Evolutionary conservation across 495 filamentous ascomycete species (phyloP).

Genomic region (Podospora bellae-mahoneyi): DNA sequence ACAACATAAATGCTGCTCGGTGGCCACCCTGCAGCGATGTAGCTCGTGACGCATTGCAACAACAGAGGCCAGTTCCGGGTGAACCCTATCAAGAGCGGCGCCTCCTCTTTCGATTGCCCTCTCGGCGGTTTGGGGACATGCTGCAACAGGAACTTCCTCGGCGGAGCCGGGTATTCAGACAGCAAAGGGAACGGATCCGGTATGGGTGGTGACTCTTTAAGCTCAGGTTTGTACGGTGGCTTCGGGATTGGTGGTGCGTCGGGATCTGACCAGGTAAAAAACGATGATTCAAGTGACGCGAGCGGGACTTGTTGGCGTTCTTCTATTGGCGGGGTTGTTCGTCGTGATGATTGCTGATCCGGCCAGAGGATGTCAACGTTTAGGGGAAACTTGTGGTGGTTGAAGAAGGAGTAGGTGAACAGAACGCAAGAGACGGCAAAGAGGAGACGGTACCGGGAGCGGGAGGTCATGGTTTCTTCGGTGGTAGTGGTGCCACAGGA

Average conservation of each 20-base stretch:
- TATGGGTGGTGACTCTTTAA: conserved; percentile 12
- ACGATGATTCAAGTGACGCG: conserved; percentile 10
- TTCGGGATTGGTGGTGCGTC: conserved; percentile 12
- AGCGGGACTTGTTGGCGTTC: conserved; percentile 16
- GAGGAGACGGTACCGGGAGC: conserved; percentile 22
- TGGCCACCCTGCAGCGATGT: conserved; percentile 61
- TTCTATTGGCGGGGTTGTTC: neutral
- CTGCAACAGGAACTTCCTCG: conserved; percentile 11
- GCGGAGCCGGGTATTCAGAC: conserved; percentile 15
- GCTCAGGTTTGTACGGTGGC: conserved; percentile 21
- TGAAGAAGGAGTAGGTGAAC: conserved; percentile 11
- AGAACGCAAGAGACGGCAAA: conserved; percentile 6
- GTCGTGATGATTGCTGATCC: neutral
- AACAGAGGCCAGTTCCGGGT: conserved; percentile 57
- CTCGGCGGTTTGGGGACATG: neutral
- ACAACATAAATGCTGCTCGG: conserved; percentile 56
- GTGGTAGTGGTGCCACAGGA: neutral
- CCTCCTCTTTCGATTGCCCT: conserved; percentile 21
- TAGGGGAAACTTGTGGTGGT: conserved; percentile 5
- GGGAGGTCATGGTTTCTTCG: neutral
- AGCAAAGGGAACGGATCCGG: conserved; percentile 30
- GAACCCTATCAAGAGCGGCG: conserved; percentile 58
- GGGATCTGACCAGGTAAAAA: conserved; percentile 21
- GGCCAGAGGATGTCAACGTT: neutral
- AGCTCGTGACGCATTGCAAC: conserved; percentile 55